A percentile compares a stretch with the other conserved stretches of the same genome.
Conservation (phyloP, 2,329 filamentous ascomycete genomes). For the Cercospora sp. region DNA sequence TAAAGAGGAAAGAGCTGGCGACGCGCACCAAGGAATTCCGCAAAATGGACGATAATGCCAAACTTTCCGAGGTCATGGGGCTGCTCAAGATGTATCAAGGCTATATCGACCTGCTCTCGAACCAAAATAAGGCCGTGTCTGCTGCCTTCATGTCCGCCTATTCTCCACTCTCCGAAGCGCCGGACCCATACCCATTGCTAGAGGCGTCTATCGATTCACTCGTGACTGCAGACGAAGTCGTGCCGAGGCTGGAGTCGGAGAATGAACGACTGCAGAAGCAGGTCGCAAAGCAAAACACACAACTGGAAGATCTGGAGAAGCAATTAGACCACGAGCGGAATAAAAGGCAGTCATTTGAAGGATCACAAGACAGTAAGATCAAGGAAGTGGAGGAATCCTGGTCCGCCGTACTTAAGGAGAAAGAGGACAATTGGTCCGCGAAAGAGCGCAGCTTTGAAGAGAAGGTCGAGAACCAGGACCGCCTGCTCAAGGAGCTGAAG, state of each 20-base stretch:
- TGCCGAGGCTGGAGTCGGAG: constrained; percentile 85
- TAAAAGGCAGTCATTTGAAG: constrained; percentile 72
- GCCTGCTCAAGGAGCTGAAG: constrained; percentile 89
- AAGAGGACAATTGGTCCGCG: constrained; percentile 92
- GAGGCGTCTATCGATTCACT: constrained; percentile 96
- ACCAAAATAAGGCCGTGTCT: constrained; percentile 91
- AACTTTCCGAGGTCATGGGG: constrained; percentile 83
- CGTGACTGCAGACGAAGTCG: constrained; percentile 84
- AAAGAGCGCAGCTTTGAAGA: constrained; percentile 91
- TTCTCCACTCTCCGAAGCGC: constrained; percentile 88
- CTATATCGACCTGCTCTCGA: constrained; percentile 94
- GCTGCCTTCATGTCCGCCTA: constrained; percentile 92
- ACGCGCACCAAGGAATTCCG: constrained; percentile 98
- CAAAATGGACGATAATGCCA: constrained; percentile 85
- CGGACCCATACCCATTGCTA: constrained; percentile 92
- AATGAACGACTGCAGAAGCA: constrained; percentile 83
- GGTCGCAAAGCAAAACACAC: constrained; percentile 70
- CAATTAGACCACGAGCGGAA: constrained; percentile 76
- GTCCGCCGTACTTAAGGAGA: constrained; percentile 86
- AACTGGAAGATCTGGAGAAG: constrained; percentile 79
- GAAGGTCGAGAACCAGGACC: constrained; percentile 91
- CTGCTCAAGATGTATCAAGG: constrained; percentile 88
- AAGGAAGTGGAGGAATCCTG: constrained; percentile 90
- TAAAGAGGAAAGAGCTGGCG: constrained; percentile 95
- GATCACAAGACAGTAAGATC: constrained; percentile 72